phyloP scores from a whole-genome alignment of 2,329 filamentous ascomycete species.

The Arthroderma sp. region DNA sequence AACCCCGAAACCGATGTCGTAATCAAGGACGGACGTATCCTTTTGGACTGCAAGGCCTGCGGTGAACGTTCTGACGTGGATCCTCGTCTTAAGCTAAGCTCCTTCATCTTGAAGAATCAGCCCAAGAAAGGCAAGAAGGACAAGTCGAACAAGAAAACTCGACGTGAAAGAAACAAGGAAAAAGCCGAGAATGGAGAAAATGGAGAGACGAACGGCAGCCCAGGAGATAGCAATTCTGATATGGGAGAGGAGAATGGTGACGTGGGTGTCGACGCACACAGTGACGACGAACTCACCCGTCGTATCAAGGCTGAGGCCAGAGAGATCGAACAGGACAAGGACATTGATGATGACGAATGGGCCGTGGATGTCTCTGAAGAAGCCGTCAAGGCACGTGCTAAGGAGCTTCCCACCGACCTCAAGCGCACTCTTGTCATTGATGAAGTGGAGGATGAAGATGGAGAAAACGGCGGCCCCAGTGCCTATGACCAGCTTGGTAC shows the following conservation, averaged over 20 bases:
- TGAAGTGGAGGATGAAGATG: conserved; percentile 69
- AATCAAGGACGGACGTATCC: conserved; percentile 85
- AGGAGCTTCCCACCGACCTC: conserved; percentile 84
- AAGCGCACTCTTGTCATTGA: conserved; percentile 81
- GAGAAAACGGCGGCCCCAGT: conserved; percentile 59
- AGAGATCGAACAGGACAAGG: conserved; percentile 56
- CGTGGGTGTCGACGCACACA: conserved; percentile 55
- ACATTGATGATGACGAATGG: conserved; percentile 80
- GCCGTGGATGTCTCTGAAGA: conserved; percentile 92
- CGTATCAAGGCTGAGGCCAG: conserved; percentile 54
- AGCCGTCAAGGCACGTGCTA: conserved; percentile 85
- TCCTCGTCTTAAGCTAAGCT: conserved; percentile 84
- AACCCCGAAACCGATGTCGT: conserved; percentile 95
- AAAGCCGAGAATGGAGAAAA: conserved; percentile 42
- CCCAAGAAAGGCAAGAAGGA: conserved; percentile 85
- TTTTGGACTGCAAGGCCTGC: conserved; percentile 97
- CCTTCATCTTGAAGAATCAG: conserved; percentile 94
- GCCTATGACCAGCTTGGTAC: conserved; percentile 82
- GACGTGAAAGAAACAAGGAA: conserved; percentile 64
- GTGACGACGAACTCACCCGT: conserved; percentile 84
- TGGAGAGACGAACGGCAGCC: conserved; percentile 46
- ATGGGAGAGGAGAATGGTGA: conserved; percentile 54
- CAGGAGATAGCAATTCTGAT: conserved; percentile 52
- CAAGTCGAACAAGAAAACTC: conserved; percentile 87
- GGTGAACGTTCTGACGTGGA: conserved; percentile 88